phyloP scores from a whole-genome alignment of 306 rosid genomes.

The Carpinus fangiana region DNA sequence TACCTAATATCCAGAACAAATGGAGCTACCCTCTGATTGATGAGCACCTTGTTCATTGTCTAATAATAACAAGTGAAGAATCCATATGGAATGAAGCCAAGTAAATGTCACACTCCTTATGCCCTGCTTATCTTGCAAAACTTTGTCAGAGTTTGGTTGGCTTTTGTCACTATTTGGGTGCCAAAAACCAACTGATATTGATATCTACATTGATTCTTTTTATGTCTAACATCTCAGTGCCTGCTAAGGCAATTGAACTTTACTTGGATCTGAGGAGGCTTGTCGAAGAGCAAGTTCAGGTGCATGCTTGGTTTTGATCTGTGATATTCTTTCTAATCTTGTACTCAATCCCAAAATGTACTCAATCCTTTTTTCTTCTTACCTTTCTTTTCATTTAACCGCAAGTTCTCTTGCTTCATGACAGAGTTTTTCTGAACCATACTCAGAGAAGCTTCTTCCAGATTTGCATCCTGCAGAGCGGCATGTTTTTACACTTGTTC shows the following conservation, averaged over 20 bases:
- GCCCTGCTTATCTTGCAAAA: background rate
- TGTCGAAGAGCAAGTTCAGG: conserved; percentile 80
- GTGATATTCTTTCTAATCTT: conserved; percentile 9
- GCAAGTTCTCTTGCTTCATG: conserved; percentile 21
- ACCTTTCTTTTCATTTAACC: conserved; percentile 16
- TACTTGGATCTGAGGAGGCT: conserved; percentile 82
- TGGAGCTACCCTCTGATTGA: background rate
- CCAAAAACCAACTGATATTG: too few relatives aligned
- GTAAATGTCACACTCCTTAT: background rate
- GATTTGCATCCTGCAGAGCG: conserved; percentile 84
- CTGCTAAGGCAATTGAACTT: conserved; percentile 72
- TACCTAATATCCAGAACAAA: background rate
- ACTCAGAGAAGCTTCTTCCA: conserved; percentile 93
- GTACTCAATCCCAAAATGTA: background rate
- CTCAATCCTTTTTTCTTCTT: background rate
- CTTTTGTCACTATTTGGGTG: background rate
- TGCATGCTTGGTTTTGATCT: conserved; percentile 32
- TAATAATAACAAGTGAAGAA: conserved; percentile 4
- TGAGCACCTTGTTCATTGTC: background rate
- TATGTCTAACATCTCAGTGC: conserved; percentile 52
- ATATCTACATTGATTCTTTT: conserved; percentile 27
- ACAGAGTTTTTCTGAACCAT: conserved; percentile 88
- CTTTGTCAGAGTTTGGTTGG: background rate
- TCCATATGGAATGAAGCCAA: background rate
- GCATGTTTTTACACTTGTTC: conserved; percentile 89